Conservation (phyloP, 768 basidiomycete genomes). For the Crassisporium funariophilum region DNA sequence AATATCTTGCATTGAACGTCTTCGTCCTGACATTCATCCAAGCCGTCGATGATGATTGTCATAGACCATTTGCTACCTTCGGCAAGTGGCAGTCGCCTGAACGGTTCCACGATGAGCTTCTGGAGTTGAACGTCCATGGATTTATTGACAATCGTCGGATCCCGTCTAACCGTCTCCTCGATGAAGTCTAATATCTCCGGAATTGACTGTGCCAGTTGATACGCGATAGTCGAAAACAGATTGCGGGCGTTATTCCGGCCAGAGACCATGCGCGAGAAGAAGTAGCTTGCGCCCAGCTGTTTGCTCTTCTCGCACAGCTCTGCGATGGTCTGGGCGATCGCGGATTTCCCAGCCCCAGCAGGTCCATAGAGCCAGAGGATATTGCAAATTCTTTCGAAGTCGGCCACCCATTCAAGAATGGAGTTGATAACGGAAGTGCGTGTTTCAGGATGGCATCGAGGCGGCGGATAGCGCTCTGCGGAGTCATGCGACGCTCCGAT, state of each 20-base stretch:
- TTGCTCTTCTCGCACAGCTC: not conserved
- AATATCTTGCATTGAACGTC: not conserved
- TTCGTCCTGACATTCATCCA: not conserved
- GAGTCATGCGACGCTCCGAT: not conserved
- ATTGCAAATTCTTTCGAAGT: not conserved
- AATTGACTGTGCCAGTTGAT: not conserved
- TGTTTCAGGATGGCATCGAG: constrained; percentile 2
- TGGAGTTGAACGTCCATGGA: not conserved
- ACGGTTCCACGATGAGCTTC: not conserved
- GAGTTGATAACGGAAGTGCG: not conserved
- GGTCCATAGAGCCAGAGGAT: constrained; percentile 4
- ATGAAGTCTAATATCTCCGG: not conserved
- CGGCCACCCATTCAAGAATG: not conserved
- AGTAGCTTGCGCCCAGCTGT: not conserved
- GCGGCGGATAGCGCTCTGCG: not conserved
- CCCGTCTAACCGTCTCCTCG: not conserved
- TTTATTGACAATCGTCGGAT: not conserved
- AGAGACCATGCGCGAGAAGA: not conserved
- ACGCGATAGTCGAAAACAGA: constrained; percentile 1
- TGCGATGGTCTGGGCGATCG: constrained; percentile 1
- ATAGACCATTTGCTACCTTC: not conserved
- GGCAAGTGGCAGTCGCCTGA: not conserved
- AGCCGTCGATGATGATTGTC: not conserved
- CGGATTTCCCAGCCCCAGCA: constrained; percentile 4
- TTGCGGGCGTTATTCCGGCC: not conserved